Conservation (phyloP, 2,329 filamentous ascomycete genomes). For the Xylariaceae sp. region DNA sequence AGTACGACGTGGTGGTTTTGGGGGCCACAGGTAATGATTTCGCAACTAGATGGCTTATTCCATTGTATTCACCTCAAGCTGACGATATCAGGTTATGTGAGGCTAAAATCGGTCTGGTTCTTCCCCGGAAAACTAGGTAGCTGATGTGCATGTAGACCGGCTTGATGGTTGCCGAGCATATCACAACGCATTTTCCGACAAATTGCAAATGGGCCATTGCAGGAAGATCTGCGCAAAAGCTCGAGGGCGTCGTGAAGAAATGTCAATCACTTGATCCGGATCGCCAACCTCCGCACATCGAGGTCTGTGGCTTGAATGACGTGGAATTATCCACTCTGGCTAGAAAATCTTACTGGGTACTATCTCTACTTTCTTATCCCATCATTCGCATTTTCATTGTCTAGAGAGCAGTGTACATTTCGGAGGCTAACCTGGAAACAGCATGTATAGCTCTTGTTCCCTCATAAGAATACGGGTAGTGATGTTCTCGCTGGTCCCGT, state of each 20-base stretch:
- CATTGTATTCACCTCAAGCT: too few relatives aligned
- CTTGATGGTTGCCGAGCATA: slow-evolving; percentile 29
- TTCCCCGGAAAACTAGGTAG: background rate
- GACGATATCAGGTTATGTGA: too few relatives aligned
- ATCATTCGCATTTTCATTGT: too few relatives aligned
- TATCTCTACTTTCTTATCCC: too few relatives aligned
- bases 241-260: slow-evolving; percentile 64
- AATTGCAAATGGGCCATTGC: slow-evolving; percentile 31
- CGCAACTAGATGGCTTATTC: too few relatives aligned
- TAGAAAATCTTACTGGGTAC: slow-evolving; percentile 48
- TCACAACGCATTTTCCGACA: slow-evolving; percentile 28
- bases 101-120: background rate
- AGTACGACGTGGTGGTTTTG: slow-evolving; percentile 56
- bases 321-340: slow-evolving; percentile 45
- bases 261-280: slow-evolving; percentile 65
- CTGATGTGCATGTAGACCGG: slow-evolving; percentile 27
- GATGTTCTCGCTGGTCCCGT: too few relatives aligned
- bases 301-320: slow-evolving; percentile 47
- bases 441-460: too few relatives aligned
- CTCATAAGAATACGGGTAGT: too few relatives aligned
- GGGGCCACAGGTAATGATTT: slow-evolving; percentile 49
- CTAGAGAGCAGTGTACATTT: too few relatives aligned
- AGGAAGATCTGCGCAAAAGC: slow-evolving; percentile 43
- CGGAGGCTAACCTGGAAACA: too few relatives aligned
- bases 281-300: slow-evolving; percentile 49